Conservation (phyloP, 805 yeast species). For the Saccharomycopsis babjevae region DNA sequence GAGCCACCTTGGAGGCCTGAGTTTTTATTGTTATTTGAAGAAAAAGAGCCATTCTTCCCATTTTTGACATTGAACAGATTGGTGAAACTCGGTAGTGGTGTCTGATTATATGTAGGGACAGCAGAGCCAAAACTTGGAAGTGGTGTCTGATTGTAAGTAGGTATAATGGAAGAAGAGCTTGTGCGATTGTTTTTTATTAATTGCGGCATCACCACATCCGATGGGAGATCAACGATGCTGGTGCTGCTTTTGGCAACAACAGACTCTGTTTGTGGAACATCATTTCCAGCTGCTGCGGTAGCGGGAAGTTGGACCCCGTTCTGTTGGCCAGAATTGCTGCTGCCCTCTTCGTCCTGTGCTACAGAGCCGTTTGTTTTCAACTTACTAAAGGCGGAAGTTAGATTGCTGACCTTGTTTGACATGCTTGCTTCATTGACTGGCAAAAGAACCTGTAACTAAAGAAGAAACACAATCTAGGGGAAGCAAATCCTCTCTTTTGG, state of each 20-base stretch:
- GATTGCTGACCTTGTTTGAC: background rate
- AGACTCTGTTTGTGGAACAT: background rate
- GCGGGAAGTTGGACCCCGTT: background rate
- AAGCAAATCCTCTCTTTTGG: no score
- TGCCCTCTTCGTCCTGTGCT: background rate
- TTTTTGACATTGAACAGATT: background rate
- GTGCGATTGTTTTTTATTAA: background rate
- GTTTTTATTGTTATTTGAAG: background rate
- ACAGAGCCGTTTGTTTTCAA: background rate
- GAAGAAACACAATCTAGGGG: background rate
- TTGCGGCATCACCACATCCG: background rate
- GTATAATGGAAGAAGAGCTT: background rate
- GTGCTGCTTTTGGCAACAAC: background rate
- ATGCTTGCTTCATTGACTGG: background rate
- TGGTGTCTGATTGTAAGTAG: constrained; percentile 17
- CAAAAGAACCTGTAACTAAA: background rate
- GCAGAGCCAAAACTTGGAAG: constrained; percentile 10
- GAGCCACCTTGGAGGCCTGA: background rate
- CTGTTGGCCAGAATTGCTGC: background rate
- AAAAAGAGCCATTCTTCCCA: background rate
- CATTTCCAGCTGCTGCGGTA: background rate
- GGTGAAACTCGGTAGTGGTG: constrained; percentile 14
- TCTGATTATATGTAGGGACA: constrained; percentile 16
- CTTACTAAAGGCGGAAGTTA: background rate
- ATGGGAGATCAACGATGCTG: background rate